A percentile compares a stretch with the other conserved stretches of the same genome.
Evolutionary conservation across 2,329 filamentous ascomycete genomes (phyloP).

Genomic region (Fusarium globosum): DNA sequence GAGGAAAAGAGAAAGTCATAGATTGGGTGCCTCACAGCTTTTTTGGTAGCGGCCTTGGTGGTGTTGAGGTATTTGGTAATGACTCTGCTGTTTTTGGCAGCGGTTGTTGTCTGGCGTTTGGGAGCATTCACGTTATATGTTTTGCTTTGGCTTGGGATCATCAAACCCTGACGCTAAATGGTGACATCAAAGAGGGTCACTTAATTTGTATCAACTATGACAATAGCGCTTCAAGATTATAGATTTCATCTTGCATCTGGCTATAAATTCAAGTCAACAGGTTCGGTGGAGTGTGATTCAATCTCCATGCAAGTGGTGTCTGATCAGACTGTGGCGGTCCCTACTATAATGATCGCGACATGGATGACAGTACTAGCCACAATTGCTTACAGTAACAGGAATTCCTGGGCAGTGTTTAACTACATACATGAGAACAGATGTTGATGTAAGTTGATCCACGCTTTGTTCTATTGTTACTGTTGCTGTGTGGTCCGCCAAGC

Average conservation of each 20-base stretch:
- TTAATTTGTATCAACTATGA: background rate
- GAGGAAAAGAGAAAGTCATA: constrained; percentile 33
- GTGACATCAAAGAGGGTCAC: background rate
- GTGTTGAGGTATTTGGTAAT: constrained; percentile 1
- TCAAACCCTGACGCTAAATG: constrained; percentile 22
- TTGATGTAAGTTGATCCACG: background rate
- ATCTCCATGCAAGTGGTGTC: background rate
- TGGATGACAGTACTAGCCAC: constrained; percentile 4
- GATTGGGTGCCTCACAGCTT: constrained; percentile 17
- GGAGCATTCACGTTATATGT: constrained; percentile 27
- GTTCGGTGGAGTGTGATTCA: background rate
- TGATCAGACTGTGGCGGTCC: constrained; percentile 6
- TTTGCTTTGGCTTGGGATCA: constrained; percentile 23
- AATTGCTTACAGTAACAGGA: background rate
- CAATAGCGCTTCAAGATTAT: background rate
- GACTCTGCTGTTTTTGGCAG: background rate
- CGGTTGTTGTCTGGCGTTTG: constrained; percentile 40
- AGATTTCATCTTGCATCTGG: background rate
- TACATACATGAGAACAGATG: background rate
- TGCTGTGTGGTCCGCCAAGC: constrained; percentile 34
- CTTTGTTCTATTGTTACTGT: constrained; percentile 6
- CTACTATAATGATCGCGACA: background rate
- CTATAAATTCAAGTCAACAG: background rate
- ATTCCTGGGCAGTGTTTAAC: background rate
- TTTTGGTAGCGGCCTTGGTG: constrained; percentile 3